Base-by-base conservation (phyloP, 179 eudicot genomes). In the Spergularia azorica region DNA sequence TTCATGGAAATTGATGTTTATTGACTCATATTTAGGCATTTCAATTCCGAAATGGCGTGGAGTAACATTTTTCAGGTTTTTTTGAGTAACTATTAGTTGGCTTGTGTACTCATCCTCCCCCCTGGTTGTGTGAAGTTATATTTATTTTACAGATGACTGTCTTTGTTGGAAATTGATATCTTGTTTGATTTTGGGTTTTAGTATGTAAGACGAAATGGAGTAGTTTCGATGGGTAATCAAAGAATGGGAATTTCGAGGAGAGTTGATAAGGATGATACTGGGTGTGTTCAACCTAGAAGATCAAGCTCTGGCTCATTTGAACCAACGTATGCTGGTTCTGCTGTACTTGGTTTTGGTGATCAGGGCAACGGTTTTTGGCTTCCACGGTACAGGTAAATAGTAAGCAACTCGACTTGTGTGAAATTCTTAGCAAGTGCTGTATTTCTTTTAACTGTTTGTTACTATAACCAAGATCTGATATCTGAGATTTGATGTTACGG, bases 341-440 rank as follows among this genome's bases (percentile, higher is more conserved):
- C 68, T 9, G 59, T 46, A 67, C 71, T 74, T 17, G 32, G 73
- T 77, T 76, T 41, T 32, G 76, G 83, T 71, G 84, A 87, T 78
- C 79, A 41, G 58, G 82, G 86, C 38, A 59, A 76, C 17, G 64
- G 71, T 67, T 87, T 89, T 79, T 87, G 85, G 74, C 87, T 87
- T 83, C 92, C 92, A 48, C 72, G 90, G 68, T 74, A 81, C 61
- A 87, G 87, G 92, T 85, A 11, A 10, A 12, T 62, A 11, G 9
- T 60, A 14, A 62, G 55, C 57, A 67, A 51, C 43, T 16, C 43
- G 32, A 26, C 32, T 26, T 26, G 32, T 26, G 32, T 26, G 32
- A 26, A 26, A 26, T 26, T 26, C 32, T 26, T 26, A 26, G 32
- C 32, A 14, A 3, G 51, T 65, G 9, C 32, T 26, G 32, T 26